A percentile compares a stretch with the other conserved stretches of the same genome.
These are phyloP conservation scores for Triticum timopheevii DNA, from an alignment of 176 grass and related monocot genomes.

Conservation along the genomic window DNA sequence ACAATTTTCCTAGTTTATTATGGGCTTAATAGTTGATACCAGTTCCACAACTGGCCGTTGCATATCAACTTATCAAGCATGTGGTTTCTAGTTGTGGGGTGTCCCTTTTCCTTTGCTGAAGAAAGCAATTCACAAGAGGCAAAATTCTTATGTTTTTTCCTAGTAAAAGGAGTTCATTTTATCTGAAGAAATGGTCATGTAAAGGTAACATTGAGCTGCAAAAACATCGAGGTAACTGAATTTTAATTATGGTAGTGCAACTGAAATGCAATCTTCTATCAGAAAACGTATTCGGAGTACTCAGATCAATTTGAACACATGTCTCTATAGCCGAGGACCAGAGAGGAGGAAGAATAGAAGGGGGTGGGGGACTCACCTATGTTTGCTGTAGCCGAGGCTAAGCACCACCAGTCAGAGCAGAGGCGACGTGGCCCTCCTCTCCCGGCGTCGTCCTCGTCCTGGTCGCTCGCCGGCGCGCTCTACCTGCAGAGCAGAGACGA, in stretches of 20 bases:
- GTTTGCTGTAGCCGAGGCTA: too few species aligned
- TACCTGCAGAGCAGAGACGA: too few species aligned
- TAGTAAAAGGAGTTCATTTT: background rate
- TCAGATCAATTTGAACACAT: background rate
- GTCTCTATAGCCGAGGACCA: too few species aligned
- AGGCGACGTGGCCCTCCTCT: too few species aligned
- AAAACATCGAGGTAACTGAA: background rate
- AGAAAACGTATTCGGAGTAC: background rate
- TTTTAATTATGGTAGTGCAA: background rate
- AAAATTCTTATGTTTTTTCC: background rate
- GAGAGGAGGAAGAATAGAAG: too few species aligned
- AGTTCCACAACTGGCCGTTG: background rate
- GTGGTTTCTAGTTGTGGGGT: conserved; percentile 16
- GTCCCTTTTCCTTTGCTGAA: background rate
- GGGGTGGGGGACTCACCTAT: too few species aligned
- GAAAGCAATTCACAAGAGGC: background rate
- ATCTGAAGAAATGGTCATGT: background rate
- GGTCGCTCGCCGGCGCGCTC: too few species aligned
- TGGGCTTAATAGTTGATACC: background rate
- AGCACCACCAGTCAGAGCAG: too few species aligned
- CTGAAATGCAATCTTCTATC: background rate
- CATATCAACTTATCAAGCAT: conserved; percentile 10
- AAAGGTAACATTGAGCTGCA: background rate
- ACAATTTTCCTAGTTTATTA: conserved; percentile 5
- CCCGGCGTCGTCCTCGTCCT: too few species aligned